These are phyloP conservation scores for Emergomyces africanus DNA, from an alignment of 2,329 filamentous ascomycete species.

Conservation along the genomic window DNA sequence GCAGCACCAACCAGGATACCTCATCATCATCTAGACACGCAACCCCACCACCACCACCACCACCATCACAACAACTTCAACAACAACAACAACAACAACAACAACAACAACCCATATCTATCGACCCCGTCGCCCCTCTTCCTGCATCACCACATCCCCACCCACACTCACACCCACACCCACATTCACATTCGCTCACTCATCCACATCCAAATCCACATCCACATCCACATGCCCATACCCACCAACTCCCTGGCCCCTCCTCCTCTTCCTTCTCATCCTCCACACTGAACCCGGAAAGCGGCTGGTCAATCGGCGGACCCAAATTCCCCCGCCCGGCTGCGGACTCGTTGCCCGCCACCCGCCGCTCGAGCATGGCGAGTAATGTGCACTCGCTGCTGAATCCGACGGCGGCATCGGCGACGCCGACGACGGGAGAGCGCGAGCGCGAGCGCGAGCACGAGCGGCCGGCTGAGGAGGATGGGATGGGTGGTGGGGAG, in stretches of 20 bases:
- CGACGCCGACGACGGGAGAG: slow-evolving; percentile 40
- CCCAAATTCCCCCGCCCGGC: slow-evolving; percentile 24
- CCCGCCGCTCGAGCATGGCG: slow-evolving; percentile 56
- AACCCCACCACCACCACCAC: slow-evolving; percentile 26
- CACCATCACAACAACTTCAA: not conserved
- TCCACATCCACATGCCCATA: slow-evolving; percentile 20
- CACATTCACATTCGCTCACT: not conserved
- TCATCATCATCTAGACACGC: slow-evolving; percentile 42
- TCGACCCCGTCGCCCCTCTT: slow-evolving; percentile 3
- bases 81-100: not conserved
- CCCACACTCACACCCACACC: slow-evolving; percentile 13
- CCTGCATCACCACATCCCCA: slow-evolving; percentile 24
- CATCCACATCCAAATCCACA: not conserved
- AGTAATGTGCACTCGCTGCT: slow-evolving; percentile 55
- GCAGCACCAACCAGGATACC: slow-evolving; percentile 23
- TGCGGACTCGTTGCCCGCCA: slow-evolving; percentile 42
- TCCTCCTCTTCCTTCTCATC: not conserved
- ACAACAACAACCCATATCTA: slow-evolving; percentile 12
- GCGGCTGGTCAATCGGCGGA: slow-evolving; percentile 44
- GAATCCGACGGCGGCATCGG: slow-evolving; percentile 50
- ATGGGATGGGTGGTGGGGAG: slow-evolving; percentile 31
- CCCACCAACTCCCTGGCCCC: slow-evolving; percentile 11
- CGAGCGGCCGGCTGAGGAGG: slow-evolving; percentile 51
- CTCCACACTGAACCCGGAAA: slow-evolving; percentile 38
- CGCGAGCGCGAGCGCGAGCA: slow-evolving; percentile 48